Percentiles rank a stretch among this genome's conserved stretches.
These are phyloP conservation scores for Cenchrus fungigraminus DNA, from an alignment of 176 grass and related monocot species.

Conservation along the genomic window DNA sequence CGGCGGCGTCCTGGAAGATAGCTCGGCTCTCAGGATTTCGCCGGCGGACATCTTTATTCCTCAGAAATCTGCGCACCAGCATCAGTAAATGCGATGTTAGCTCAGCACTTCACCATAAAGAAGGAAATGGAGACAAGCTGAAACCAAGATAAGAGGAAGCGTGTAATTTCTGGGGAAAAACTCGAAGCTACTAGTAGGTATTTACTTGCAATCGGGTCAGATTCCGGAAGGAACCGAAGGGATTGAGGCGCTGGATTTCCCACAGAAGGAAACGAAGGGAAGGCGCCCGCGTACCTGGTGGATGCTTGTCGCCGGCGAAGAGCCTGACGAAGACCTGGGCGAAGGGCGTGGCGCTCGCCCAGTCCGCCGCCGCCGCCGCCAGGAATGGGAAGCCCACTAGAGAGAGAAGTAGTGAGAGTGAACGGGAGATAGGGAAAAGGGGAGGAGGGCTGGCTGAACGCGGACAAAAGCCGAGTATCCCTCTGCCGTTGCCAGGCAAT, in stretches of 20 bases:
- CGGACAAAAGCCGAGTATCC: neutral
- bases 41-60: neutral
- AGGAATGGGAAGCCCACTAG: neutral
- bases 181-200: neutral
- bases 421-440: neutral
- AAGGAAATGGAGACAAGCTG: neutral
- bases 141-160: neutral
- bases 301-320: neutral
- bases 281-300: neutral
- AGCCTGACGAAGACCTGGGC: neutral
- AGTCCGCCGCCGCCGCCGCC: slow-evolving; percentile 1
- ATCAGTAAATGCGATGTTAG: neutral
- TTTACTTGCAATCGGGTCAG: neutral
- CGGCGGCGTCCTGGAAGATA: slow-evolving; percentile 33
- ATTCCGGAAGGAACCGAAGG: neutral
- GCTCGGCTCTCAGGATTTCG: slow-evolving; percentile 1
- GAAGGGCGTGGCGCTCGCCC: neutral
- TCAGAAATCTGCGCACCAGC: neutral
- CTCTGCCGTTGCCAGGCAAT: neutral
- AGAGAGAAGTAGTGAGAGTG: neutral
- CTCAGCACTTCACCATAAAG: neutral
- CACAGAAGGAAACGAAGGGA: neutral
- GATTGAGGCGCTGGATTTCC: neutral
- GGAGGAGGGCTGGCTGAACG: neutral
- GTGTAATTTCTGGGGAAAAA: neutral